phyloP scores from a whole-genome alignment of 345 rosid genomes.

The Ceriops zippeliana region DNA sequence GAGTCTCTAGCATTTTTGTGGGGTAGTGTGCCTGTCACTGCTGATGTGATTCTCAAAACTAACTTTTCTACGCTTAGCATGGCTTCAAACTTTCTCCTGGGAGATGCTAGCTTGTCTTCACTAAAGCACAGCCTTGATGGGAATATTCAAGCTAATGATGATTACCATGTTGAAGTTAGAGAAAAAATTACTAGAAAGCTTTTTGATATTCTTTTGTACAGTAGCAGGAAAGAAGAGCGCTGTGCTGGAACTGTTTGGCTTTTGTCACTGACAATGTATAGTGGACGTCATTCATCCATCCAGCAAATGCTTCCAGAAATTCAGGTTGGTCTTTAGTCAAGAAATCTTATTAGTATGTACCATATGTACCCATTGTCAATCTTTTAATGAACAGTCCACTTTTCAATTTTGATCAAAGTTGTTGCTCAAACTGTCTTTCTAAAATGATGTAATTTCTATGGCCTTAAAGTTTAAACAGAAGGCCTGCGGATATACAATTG shows the following conservation, averaged over 20 bases:
- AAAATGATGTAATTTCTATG: no score
- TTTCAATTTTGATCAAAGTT: no score
- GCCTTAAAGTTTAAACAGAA: no score
- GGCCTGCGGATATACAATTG: no score
- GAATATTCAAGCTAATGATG: conserved; percentile 44
- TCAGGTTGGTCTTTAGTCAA: conserved; percentile 53
- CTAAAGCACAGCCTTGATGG: conserved; percentile 36
- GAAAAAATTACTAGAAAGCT: conserved; percentile 66
- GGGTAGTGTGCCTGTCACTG: conserved; percentile 90
- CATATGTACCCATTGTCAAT: background rate
- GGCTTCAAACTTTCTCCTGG: conserved; percentile 81
- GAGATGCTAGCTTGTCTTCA: conserved; percentile 53
- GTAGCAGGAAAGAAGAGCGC: conserved; percentile 91
- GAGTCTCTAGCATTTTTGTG: conserved; percentile 91
- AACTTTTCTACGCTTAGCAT: conserved; percentile 81
- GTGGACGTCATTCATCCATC: conserved; percentile 78
- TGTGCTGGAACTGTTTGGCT: conserved; percentile 98
- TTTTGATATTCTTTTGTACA: conserved; percentile 76
- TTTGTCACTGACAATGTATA: conserved; percentile 82
- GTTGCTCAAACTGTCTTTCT: no score
- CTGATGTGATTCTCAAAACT: conserved; percentile 83
- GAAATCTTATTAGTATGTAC: conserved; percentile 1
- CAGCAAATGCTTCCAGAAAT: conserved; percentile 91
- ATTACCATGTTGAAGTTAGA: conserved; percentile 48
- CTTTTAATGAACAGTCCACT: background rate